Conservation (phyloP, 2,329 filamentous ascomycete genomes). For the Penicillium concentricum region DNA sequence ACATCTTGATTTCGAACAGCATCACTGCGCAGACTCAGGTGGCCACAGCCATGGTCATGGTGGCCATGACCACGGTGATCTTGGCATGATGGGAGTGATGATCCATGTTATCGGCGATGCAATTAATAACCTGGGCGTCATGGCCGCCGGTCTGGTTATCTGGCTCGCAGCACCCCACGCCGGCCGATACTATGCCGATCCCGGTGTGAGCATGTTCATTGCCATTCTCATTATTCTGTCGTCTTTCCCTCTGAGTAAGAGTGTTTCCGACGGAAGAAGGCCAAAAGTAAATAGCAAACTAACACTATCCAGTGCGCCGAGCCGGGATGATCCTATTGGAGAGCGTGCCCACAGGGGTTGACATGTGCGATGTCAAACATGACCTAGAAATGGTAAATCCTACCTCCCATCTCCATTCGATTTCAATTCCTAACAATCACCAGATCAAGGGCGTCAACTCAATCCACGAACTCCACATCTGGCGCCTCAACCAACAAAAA, state of each 20-base stretch:
- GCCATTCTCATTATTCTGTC: conserved; percentile 69
- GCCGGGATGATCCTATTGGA: conserved; percentile 65
- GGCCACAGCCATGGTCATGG: conserved; percentile 23
- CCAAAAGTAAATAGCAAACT: background rate
- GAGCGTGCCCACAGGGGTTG: conserved; percentile 61
- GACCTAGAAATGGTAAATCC: conserved; percentile 62
- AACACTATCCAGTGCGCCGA: conserved; percentile 22
- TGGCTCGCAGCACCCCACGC: conserved; percentile 59
- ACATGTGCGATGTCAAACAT: conserved; percentile 62
- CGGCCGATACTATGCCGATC: conserved; percentile 68
- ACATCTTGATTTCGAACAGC: conserved; percentile 18
- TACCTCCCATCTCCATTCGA: background rate
- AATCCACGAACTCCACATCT: conserved; percentile 72
- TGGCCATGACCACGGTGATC: conserved; percentile 47
- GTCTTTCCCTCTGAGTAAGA: conserved; percentile 53
- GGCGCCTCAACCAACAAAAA: conserved; percentile 70
- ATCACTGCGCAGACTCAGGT: conserved; percentile 2
- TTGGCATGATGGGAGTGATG: conserved; percentile 70
- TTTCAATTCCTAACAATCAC: conserved; percentile 11
- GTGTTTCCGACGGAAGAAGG: background rate
- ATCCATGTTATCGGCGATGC: conserved; percentile 71
- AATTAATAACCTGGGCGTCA: conserved; percentile 74
- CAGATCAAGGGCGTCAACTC: conserved; percentile 65
- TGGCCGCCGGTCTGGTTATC: conserved; percentile 66
- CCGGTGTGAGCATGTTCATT: conserved; percentile 67